Evolutionary conservation across 106 monocot genomes (phyloP).

Genomic region (Ottelia alismoides): DNA sequence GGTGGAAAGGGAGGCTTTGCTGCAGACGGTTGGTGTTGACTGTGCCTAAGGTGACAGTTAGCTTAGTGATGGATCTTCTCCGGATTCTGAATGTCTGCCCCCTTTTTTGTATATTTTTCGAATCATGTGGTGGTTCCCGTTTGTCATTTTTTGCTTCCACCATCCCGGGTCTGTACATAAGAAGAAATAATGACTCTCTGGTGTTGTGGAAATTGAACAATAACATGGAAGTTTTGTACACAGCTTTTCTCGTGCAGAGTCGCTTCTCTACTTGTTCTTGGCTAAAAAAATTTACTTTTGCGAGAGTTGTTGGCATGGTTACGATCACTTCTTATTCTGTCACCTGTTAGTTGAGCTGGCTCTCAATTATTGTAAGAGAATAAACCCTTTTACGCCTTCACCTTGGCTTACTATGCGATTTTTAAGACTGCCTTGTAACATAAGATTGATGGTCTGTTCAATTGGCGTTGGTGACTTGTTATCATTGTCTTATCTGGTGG

Average conservation of each 20-base stretch:
- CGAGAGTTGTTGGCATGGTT: no score
- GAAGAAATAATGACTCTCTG: conserved; percentile 17
- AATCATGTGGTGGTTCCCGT: conserved; percentile 13
- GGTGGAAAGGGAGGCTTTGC: neutral
- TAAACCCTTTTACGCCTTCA: no score
- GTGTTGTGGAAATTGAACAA: conserved; percentile 37
- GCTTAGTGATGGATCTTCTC: neutral
- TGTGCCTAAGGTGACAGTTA: neutral
- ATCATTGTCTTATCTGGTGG: neutral
- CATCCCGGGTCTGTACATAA: conserved; percentile 61
- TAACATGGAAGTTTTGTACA: no score
- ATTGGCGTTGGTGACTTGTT: neutral
- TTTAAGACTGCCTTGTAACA: no score
- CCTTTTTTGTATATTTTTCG: neutral
- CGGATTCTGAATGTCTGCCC: neutral
- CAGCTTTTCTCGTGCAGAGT: no score
- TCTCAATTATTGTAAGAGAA: no score
- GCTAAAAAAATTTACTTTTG: no score
- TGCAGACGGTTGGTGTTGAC: neutral
- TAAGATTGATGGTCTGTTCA: neutral
- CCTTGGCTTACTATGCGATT: no score
- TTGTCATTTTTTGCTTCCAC: conserved; percentile 21
- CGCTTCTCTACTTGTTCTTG: no score
- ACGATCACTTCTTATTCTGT: no score
- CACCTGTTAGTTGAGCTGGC: no score